Evolutionary conservation across 2,329 filamentous ascomycete species (phyloP), one percentile per base, ranked within the genome.

Genomic region (Ophiostoma montium): DNA sequence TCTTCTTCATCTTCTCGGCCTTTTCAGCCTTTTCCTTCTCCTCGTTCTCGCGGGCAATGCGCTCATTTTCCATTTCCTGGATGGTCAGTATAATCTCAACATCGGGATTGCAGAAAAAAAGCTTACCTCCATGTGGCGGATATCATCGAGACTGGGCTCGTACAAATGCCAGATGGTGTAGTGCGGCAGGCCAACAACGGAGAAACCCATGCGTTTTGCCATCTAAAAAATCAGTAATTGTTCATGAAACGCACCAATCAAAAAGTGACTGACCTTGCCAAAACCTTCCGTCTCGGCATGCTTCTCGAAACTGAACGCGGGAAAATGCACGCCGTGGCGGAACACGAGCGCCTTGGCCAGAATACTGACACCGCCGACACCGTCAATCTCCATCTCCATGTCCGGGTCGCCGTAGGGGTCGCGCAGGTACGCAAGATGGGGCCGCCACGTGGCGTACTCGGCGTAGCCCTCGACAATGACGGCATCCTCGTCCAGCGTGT

Each of bases 91-190:
- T 5, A 35, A 8, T 15, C 16, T 38, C n/a, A n/a, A n/a, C n/a
- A n/a, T n/a, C n/a, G n/a, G 13, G 8, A n/a, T 12, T 6, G 12
- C 2, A n/a, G 15, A 43, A 3, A 3, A 12, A 27, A 13, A 81
- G 79, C 70, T 30, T 42, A 42, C 39, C 39, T 89, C 90, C 92
- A 98, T 98, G 61, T 96, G 92, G 52, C 85, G 82, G 54, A 96
- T 86, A 60, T 98, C 92, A 60, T 98, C 92, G 15, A 95, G 86
- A 59, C 87, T 95, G n/a, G 92, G 92, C 66, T 98, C 92, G 70
- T 98, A 98, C 60, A 98, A 73, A 80, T 98, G 92, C 92, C 92
- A 98, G 56, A 98, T 95, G 1, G 88, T 95, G 65, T 98, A 98
- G 63, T 98, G 92, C 7, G 92, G 92, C 43, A 98, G 74, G 31